Evolutionary conservation across 108 stramenopile genomes (phyloP).

Genomic region (Mayamaea pseudoterrestris): DNA sequence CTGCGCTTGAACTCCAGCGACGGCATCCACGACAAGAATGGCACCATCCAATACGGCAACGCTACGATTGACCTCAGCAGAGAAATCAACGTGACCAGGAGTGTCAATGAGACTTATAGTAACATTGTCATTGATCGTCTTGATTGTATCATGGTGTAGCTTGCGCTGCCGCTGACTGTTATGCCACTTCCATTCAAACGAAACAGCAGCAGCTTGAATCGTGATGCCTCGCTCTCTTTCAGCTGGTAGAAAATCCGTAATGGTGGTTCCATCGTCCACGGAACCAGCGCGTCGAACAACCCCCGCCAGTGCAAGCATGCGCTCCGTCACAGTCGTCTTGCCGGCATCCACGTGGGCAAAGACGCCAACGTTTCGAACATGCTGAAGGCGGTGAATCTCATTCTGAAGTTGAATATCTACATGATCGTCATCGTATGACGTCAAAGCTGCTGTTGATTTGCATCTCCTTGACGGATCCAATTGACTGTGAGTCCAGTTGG

Average conservation of each 20-base stretch:
- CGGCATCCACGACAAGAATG: conserved; percentile 92
- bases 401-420: no score
- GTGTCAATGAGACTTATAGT: conserved; percentile 81
- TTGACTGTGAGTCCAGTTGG: no score
- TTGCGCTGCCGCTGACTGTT: conserved; percentile 26
- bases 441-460: no score
- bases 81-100: conserved; percentile 99
- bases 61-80: conserved; percentile 93
- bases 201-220: conserved; percentile 93
- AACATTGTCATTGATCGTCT: conserved; percentile 32
- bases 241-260: conserved; percentile 93
- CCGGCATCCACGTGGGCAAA: conserved; percentile 99
- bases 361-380: conserved; percentile 84
- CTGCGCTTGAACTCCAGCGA: conserved; percentile 96
- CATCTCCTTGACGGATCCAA: no score
- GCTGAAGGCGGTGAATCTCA: conserved; percentile 36
- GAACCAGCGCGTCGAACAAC: conserved; percentile 61
- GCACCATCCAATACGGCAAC: conserved; percentile 97
- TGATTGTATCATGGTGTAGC: no score
- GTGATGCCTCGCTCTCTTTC: conserved; percentile 99
- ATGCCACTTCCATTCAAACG: conserved; percentile 87
- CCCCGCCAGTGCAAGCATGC: conserved; percentile 91
- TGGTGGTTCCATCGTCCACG: conserved; percentile 94
- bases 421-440: no score
- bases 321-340: conserved; percentile 99